Evolutionary conservation across 1,284 basidiomycete genomes (phyloP), one percentile per base, ranked within the genome.

Genomic region (Cronartium ribicola): DNA sequence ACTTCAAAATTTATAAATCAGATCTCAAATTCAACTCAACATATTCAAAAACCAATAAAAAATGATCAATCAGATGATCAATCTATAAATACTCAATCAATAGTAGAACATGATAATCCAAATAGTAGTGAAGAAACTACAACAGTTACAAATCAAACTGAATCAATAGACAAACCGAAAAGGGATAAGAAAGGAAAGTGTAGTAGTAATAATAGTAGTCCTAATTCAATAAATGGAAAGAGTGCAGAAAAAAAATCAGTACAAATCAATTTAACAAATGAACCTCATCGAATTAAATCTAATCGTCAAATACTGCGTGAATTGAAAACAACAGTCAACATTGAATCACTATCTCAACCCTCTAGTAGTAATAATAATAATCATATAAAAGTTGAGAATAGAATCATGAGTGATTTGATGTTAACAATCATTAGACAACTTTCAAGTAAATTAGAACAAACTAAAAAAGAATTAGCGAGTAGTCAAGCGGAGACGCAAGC

Each of bases 361-460:
- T 55, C 48, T 7, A n/a, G n/a, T 17, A n/a, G n/a, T 14, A 55
- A 55, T 55, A 55, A 17, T 7, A 1, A 29, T 29, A 29, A 29
- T 29, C 2, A 29, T 29, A 29, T 29, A 29, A 22, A 66, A 44
- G n/a, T 20, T 20, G 67, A 70, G 8, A 40, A 70, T 13, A 43
- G 20, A 14, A 7, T 36, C 4, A 17, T 63, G 11, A 65, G 63
- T 13, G 22, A n/a, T 13, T 46, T 71, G 60, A 64, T 71, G 48
- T 61, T 71, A 43, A 48, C 61, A 8, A 43, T 71, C 29, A 55
- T 71, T 13, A 22, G 69, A 22, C 37, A 64, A 55, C 39, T 71
- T 48, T 71, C 69, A 4, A 40, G 14, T 8, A 63, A 22, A 39
- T 55, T 71, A 5, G 55, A 55, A 37, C 61, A 71, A 65, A 37